phyloP scores from a whole-genome alignment of 2,329 filamentous ascomycete genomes.

The Aspergillus fumigatiaffinis region DNA sequence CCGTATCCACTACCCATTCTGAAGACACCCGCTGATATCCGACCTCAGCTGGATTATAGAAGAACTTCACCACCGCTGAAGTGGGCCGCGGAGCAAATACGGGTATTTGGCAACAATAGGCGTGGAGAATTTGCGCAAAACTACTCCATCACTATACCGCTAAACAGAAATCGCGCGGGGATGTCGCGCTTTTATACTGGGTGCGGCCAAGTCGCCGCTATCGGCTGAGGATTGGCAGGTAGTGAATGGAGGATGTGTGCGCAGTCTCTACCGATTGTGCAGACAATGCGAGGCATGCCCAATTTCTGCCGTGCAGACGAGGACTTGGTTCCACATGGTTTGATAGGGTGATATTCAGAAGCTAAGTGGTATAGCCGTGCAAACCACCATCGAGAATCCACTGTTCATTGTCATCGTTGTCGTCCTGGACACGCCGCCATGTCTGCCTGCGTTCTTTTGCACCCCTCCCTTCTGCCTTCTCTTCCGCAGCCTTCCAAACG shows the following conservation, averaged over 20 bases:
- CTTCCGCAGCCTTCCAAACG: slow-evolving; percentile 40
- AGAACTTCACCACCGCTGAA: not conserved
- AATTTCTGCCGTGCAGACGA: not conserved
- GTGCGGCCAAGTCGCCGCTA: not conserved
- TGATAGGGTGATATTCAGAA: not conserved
- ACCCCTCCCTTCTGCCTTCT: slow-evolving; percentile 19
- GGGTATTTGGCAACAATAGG: not conserved
- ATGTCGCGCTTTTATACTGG: not conserved
- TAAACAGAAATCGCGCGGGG: not conserved
- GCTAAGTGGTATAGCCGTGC: slow-evolving; percentile 27
- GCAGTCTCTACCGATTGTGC: not conserved
- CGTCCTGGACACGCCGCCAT: slow-evolving; percentile 46
- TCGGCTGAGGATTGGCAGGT: not conserved
- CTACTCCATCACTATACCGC: not conserved
- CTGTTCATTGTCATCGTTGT: slow-evolving; percentile 46
- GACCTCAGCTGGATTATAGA: not conserved
- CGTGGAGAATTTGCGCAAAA: not conserved
- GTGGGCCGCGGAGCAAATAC: not conserved
- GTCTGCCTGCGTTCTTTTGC: slow-evolving; percentile 37
- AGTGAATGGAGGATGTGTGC: not conserved
- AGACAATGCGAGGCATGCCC: not conserved
- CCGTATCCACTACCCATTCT: not conserved
- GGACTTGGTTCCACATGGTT: not conserved
- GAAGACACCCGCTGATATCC: not conserved
- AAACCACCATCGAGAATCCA: slow-evolving; percentile 46